Base-by-base conservation (phyloP, 257 asterid species). In the Cruciata laevipes region DNA sequence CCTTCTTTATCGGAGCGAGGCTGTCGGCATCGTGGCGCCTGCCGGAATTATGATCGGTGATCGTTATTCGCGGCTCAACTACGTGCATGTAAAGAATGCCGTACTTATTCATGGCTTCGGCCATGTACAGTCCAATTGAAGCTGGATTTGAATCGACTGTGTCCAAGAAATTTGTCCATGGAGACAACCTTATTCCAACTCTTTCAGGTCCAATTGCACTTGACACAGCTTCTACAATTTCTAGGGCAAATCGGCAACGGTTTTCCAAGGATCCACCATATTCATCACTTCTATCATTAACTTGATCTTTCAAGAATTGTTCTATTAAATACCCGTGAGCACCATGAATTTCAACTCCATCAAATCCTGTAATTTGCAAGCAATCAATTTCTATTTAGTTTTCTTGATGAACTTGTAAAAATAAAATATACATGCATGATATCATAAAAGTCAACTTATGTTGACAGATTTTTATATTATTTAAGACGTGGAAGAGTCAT, bases 161-260 rank as follows among this genome's bases (percentile, higher is more conserved):
- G 63, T 82, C 81, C 73, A 61, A 42, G 30, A 24, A 80, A 18
- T 71, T 47, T 4, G 86, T 77, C 33, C 75, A 85, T 3, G 95
- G 95, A 17, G 95, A 83, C 12, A 85, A 86, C 79, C 89, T 74
- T 1, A 89, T 81, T 17, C 96, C 95, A 1, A 85, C 90, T 75
- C 83, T 67, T 51, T 78, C 25, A 18, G 89, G 66, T 52, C 95
- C 95, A 0, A 84, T 61, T 61, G 84, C 93, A 1, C 65, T 65
- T 1, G 79, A 60, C 57, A 85, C 67, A 7, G 89, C 88, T 65
- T 81, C 89, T 11, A 75, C 73, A 56, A 85, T 67, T 67, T 89
- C 91, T 42, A 42, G 51, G 51, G 51, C 51, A 13, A 42, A 42
- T 42, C 51, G 51, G 51, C 51, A 47, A 47, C 53, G 53, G 53